Conservation (phyloP, 805 yeast species). For the Wickerhamiella nectarea region DNA sequence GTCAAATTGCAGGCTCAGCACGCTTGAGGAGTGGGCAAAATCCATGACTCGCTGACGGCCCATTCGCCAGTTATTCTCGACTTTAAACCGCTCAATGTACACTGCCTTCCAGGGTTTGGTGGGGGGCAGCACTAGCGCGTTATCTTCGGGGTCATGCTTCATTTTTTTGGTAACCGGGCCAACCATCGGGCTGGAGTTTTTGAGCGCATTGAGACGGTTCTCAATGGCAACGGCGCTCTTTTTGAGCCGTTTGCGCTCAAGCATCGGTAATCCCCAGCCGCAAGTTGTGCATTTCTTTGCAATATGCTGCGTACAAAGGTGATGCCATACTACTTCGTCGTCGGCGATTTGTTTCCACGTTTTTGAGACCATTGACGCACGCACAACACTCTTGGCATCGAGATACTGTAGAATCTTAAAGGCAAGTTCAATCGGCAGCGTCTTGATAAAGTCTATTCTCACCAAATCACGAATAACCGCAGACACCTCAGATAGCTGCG, state of each 20-base stretch:
- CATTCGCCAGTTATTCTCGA: constrained; percentile 90
- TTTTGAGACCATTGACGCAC: constrained; percentile 82
- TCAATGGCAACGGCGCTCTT: constrained; percentile 24
- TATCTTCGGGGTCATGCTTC: constrained; percentile 2
- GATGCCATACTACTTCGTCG: constrained; percentile 95
- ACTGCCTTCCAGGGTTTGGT: constrained; percentile 93
- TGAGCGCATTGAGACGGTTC: constrained; percentile 18
- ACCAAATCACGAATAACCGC: constrained; percentile 67
- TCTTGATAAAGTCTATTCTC: constrained; percentile 74
- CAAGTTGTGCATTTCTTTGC: constrained; percentile 95
- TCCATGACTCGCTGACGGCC: constrained; percentile 53
- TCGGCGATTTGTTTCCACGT: constrained; percentile 85
- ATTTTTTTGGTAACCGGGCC: not conserved
- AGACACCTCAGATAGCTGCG: constrained; percentile 76
- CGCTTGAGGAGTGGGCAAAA: constrained; percentile 42
- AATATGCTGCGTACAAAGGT: constrained; percentile 96
- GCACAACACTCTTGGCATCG: constrained; percentile 87
- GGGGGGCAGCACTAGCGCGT: constrained; percentile 5
- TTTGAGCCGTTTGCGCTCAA: constrained; percentile 53
- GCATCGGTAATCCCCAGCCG: constrained; percentile 95
- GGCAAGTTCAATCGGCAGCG: constrained; percentile 75
- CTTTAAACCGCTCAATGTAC: constrained; percentile 76
- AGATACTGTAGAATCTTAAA: constrained; percentile 74
- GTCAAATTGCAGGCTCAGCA: constrained; percentile 75
- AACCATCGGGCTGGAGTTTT: not conserved